These are phyloP conservation scores for Pseudovirgaria hyperparasitica DNA, from an alignment of 2,329 filamentous ascomycete species.

Conservation along the genomic window DNA sequence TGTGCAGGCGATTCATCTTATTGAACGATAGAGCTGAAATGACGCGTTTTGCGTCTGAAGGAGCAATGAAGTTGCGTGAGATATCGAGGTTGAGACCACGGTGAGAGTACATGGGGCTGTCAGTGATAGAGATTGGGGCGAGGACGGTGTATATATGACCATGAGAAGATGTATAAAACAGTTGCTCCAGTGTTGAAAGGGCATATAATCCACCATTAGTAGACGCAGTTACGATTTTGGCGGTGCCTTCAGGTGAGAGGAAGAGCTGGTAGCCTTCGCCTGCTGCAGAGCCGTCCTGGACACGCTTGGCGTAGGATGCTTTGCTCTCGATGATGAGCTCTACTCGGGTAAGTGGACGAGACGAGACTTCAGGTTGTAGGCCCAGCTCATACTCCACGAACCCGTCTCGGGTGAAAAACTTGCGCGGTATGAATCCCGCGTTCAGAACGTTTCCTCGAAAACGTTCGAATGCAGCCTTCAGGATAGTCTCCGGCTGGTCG, in stretches of 20 bases:
- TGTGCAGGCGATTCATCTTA: slow-evolving; percentile 72
- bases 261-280: slow-evolving; percentile 1
- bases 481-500: no score
- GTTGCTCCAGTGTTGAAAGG: slow-evolving; percentile 33
- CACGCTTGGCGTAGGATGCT: no score
- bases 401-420: no score
- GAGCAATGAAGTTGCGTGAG: slow-evolving; percentile 56
- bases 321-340: no score
- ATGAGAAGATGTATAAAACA: slow-evolving; percentile 61
- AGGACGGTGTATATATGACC: slow-evolving; percentile 52
- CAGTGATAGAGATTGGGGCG: slow-evolving; percentile 59
- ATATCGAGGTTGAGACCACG: slow-evolving; percentile 73
- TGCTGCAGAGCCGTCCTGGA: no score
- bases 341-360: no score
- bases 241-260: not conserved
- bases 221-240: not conserved
- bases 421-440: no score
- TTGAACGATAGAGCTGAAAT: slow-evolving; percentile 67
- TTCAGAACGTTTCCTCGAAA: no score
- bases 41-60: slow-evolving; percentile 56
- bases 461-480: no score
- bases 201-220: not conserved
- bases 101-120: slow-evolving; percentile 62
- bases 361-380: no score
- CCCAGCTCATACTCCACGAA: no score